Conservation (phyloP, 192 early-diverging fungal genomes). For the Coemansia sp. region DNA sequence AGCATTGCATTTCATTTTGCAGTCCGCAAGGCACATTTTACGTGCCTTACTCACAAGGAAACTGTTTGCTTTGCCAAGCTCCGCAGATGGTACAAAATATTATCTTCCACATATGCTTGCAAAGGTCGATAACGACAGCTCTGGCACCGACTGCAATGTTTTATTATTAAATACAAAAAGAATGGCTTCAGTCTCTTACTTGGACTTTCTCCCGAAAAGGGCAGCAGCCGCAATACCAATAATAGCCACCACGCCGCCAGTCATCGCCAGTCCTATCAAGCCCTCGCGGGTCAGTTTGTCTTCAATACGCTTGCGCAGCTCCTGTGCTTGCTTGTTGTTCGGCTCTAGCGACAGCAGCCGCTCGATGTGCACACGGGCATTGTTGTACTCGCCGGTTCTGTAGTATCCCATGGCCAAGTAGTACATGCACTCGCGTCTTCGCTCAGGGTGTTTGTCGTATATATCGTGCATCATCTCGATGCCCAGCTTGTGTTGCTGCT, state of each 20-base stretch:
- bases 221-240: slow-evolving; percentile 61
- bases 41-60: too few species aligned
- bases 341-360: slow-evolving; percentile 84
- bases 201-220: slow-evolving; percentile 43
- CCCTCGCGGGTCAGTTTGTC: slow-evolving; percentile 83
- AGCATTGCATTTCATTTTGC: too few species aligned
- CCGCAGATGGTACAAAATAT: background rate
- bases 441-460: slow-evolving; percentile 76
- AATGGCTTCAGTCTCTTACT: slow-evolving; percentile 7
- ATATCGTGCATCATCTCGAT: slow-evolving; percentile 83
- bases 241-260: slow-evolving; percentile 73
- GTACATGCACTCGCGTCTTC: slow-evolving; percentile 93
- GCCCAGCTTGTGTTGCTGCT: slow-evolving; percentile 73
- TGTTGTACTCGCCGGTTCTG: slow-evolving; percentile 85
- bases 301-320: slow-evolving; percentile 77
- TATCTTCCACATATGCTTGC: background rate
- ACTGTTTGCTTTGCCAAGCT: too few species aligned
- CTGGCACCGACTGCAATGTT: background rate
- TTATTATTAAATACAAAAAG: too few species aligned
- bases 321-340: slow-evolving; percentile 77
- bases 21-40: too few species aligned
- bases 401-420: slow-evolving; percentile 91
- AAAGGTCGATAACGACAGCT: background rate
- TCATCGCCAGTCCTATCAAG: slow-evolving; percentile 85
- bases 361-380: slow-evolving; percentile 80